These are phyloP conservation scores for Solanum lycopersicoides DNA, from an alignment of 257 asterid genomes.

Conservation along the genomic window DNA sequence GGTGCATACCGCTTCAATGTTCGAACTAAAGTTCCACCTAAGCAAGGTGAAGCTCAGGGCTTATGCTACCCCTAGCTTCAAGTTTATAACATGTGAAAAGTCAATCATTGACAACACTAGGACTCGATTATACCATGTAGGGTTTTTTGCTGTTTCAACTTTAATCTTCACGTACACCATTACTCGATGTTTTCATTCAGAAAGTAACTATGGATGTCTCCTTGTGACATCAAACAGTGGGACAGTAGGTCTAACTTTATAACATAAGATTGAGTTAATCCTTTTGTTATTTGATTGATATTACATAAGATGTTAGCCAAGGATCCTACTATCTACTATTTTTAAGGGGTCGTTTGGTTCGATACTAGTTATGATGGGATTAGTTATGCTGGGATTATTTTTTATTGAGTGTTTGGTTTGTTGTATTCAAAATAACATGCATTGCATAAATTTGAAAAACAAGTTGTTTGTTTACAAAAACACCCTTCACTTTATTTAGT, in stretches of 20 bases:
- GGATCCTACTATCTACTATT: background rate
- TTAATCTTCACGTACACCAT: background rate
- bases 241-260: background rate
- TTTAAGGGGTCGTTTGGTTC: background rate
- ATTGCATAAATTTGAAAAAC: background rate
- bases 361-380: no score
- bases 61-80: background rate
- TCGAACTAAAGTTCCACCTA: background rate
- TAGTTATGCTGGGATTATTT: background rate
- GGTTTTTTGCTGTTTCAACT: background rate
- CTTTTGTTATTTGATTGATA: background rate
- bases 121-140: background rate
- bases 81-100: background rate
- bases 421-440: background rate
- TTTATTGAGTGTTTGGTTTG: background rate
- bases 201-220: background rate
- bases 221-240: background rate
- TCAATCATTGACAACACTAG: background rate
- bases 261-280: background rate
- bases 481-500: no score
- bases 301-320: background rate
- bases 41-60: background rate
- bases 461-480: no score
- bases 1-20: background rate
- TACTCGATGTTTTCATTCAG: background rate